These are phyloP conservation scores for Colletotrichum chrysophilum DNA, from an alignment of 2,329 filamentous ascomycete genomes.

Conservation along the genomic window DNA sequence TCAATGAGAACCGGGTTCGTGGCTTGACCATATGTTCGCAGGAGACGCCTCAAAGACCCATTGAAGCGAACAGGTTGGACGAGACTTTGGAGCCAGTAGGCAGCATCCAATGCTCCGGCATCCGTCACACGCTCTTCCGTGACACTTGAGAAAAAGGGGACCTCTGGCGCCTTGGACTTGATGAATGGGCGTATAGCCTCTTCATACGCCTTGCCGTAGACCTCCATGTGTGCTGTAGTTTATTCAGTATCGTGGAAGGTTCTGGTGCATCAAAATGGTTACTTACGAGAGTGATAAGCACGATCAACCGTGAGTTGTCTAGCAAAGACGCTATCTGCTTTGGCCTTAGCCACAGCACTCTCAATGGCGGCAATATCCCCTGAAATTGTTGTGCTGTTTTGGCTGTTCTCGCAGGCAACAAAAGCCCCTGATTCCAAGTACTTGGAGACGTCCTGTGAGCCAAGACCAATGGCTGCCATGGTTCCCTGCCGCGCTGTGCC, in stretches of 20 bases:
- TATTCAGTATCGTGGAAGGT: neutral
- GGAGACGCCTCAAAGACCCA: conserved; percentile 4
- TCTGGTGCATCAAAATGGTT: neutral
- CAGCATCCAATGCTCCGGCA: neutral
- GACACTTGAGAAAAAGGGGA: conserved; percentile 28
- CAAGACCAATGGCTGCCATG: conserved; percentile 45
- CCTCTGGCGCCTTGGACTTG: neutral
- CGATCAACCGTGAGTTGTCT: conserved; percentile 39
- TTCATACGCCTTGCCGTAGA: neutral
- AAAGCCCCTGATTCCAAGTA: conserved; percentile 29
- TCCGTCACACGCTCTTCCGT: neutral
- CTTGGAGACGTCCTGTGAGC: conserved; percentile 28
- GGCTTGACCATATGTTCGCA: neutral
- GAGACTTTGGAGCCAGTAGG: conserved; percentile 52
- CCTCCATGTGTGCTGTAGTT: neutral
- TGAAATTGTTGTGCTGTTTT: conserved; percentile 31
- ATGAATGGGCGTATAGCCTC: neutral
- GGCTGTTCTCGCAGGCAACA: conserved; percentile 35
- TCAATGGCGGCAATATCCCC: conserved; percentile 26
- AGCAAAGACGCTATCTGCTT: conserved; percentile 31
- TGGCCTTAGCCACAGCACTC: conserved; percentile 28
- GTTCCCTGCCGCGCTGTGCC: conserved; percentile 15
- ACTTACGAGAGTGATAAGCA: conserved; percentile 43
- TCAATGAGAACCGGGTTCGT: conserved; percentile 16
- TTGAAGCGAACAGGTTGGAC: conserved; percentile 48